Evolutionary conservation across 23 red algal species (phyloP), one percentile per base, ranked within the genome.

Genomic region (Gracilaria caudata): DNA sequence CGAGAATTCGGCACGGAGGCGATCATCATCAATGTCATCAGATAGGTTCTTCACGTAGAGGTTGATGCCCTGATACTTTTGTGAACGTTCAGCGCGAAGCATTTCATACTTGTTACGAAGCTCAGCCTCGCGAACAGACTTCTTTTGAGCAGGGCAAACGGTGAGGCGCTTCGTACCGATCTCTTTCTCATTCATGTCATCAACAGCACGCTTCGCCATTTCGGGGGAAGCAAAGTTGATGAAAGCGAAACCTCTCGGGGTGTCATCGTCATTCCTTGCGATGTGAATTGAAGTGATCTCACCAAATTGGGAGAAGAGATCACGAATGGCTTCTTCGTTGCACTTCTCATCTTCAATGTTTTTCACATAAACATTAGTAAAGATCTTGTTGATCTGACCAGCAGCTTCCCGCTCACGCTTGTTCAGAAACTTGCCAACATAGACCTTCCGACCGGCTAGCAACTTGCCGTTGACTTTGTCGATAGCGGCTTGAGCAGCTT

Each of bases 321-420:
- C 95, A 47, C 91, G 77, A 49, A 98, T 12, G 34, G 85, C 75
- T 56, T 88, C 93, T 77, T 95, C 83, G 41, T 39, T 89, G 66
- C 93, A 95, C 51, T 79, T 54, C 21, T 88, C 87, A 14, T 95
- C 90, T 64, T 90, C 91, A 76, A 99, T 73, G 68, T 99, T 96
- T 77, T 99, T 99, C 23, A 96, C 79, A 60, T 93, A 99, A 1
- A 99, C 93, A 70, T 99, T 99, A 5, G 97, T 99, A 78, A 99
- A 99, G 44, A 81, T 90, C 77, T 80, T 94, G 82, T 83, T 84
- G 21, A 90, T 58, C 70, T 99, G 81, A 6, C 94, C 97, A 46
- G 85, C 78, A 8, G 93, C 97, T 60, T 95, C 97, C 54, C 97
- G 86, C 61, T 99, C 97, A 63, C 90, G 77, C 88, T 92, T 95